Evolutionary conservation across 495 filamentous ascomycete species (phyloP).

Genomic region (Massariosphaeria phaeospora): DNA sequence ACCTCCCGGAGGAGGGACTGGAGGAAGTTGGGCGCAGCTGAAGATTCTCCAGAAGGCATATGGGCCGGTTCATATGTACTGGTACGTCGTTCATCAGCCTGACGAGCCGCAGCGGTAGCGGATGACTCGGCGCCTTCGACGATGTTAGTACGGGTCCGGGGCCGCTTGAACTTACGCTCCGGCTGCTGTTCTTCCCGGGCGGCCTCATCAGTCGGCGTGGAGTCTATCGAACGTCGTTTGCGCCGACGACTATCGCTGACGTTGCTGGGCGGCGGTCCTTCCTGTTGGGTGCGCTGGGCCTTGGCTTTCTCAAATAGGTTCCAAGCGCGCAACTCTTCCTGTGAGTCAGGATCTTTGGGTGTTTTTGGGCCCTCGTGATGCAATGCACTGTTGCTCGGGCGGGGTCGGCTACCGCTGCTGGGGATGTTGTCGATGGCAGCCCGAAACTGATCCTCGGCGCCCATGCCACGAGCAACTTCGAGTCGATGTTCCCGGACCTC

Average conservation of each 20-base stretch:
- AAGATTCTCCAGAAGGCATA: slow-evolving; percentile 32
- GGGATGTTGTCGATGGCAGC: slow-evolving; percentile 44
- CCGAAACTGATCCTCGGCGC: slow-evolving; percentile 60
- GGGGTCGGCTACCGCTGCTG: not conserved
- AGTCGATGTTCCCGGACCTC: slow-evolving; percentile 72
- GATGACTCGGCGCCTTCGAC: slow-evolving; percentile 41
- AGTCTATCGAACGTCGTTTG: slow-evolving; percentile 75
- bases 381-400: slow-evolving; percentile 3
- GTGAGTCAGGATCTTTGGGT: slow-evolving; percentile 58
- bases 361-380: slow-evolving; percentile 39
- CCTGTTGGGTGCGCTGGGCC: slow-evolving; percentile 44
- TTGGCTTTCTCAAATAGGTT: slow-evolving; percentile 80
- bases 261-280: slow-evolving; percentile 22
- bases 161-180: slow-evolving; percentile 76
- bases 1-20: slow-evolving; percentile 83
- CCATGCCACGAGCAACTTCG: slow-evolving; percentile 68
- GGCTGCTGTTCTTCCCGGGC: slow-evolving; percentile 61
- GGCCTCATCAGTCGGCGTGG: slow-evolving; percentile 62
- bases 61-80: not conserved
- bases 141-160: slow-evolving; percentile 62
- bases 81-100: too few species aligned
- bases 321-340: slow-evolving; percentile 81
- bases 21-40: slow-evolving; percentile 61
- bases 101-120: slow-evolving; percentile 33
- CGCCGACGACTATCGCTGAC: slow-evolving; percentile 46